phyloP scores from a whole-genome alignment of 805 yeast genomes.

The Wickerhamomyces pijperi region DNA sequence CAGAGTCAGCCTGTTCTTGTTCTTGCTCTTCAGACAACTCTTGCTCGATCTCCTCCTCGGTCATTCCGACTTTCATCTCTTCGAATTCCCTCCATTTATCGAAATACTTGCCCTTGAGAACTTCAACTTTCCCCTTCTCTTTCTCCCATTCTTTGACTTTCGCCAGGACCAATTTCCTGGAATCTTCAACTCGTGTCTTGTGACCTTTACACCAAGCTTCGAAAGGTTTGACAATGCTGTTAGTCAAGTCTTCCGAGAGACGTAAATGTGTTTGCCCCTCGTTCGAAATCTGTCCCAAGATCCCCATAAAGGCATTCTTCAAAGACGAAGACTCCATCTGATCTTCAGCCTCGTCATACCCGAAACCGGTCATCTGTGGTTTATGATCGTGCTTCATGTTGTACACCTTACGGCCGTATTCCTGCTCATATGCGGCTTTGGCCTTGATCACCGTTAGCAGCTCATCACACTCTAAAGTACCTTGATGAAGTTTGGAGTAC shows the following conservation, averaged over 20 bases:
- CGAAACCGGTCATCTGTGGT: conserved; percentile 30
- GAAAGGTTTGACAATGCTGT: conserved; percentile 59
- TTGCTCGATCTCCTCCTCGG: conserved; percentile 30
- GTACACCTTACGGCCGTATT: conserved; percentile 48
- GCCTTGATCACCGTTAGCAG: conserved; percentile 53
- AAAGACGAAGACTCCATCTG: conserved; percentile 13
- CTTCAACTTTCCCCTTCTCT: conserved; percentile 35
- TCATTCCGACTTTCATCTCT: conserved; percentile 40
- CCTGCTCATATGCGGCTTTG: conserved; percentile 61
- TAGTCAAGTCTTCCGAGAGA: conserved; percentile 50
- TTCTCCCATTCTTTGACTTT: conserved; percentile 43
- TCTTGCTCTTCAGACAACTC: conserved; percentile 12
- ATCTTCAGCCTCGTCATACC: conserved; percentile 42
- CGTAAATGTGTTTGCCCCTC: conserved; percentile 51
- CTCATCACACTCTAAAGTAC: conserved; percentile 61
- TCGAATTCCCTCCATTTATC: conserved; percentile 69
- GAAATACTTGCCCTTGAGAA: conserved; percentile 56
- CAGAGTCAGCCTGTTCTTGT: conserved; percentile 11
- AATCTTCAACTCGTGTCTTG: conserved; percentile 49
- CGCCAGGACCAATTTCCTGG: conserved; percentile 39
- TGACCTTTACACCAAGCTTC: conserved; percentile 68
- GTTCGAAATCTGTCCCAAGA: conserved; percentile 38
- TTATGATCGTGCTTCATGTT: conserved; percentile 26
- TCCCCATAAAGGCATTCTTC: conserved; percentile 49
- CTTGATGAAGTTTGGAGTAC: conserved; percentile 44